Evolutionary conservation across 441 rosid species (phyloP).

Genomic region (Eruca vesicaria): DNA sequence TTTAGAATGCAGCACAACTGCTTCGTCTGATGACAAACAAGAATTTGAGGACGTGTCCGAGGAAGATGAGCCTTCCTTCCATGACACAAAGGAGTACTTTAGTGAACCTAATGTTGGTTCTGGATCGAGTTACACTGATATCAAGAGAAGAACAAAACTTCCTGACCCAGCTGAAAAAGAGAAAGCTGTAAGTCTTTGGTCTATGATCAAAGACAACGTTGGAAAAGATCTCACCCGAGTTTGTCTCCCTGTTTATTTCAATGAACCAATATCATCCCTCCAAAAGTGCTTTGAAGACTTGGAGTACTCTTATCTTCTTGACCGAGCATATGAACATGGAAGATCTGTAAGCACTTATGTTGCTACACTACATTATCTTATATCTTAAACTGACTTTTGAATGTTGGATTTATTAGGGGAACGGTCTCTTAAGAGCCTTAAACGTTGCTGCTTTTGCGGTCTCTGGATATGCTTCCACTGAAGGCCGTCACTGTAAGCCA

Average conservation of each 20-base stretch:
- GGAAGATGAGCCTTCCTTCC: constrained; percentile 71
- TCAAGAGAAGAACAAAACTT: constrained; percentile 72
- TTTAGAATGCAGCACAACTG: constrained; percentile 92
- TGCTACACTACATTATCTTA: not conserved
- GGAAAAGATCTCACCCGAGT: constrained; percentile 92
- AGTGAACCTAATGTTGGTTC: constrained; percentile 41
- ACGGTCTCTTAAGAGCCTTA: constrained; percentile 66
- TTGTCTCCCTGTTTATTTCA: constrained; percentile 90
- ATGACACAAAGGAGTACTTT: constrained; percentile 74
- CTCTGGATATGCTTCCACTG: constrained; percentile 96
- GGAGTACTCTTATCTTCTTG: constrained; percentile 48
- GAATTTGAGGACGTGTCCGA: constrained; percentile 50
- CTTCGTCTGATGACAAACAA: constrained; percentile 90
- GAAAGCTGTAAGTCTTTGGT: constrained; percentile 93
- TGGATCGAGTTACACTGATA: constrained; percentile 45
- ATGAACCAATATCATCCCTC: constrained; percentile 91
- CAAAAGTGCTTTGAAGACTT: constrained; percentile 89
- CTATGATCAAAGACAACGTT: constrained; percentile 52
- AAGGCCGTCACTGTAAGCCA: constrained; percentile 96
- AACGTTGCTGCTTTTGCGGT: constrained; percentile 96
- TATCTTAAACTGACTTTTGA: not conserved
- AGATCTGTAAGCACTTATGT: constrained; percentile 53
- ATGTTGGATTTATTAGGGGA: constrained; percentile 53
- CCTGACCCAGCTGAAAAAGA: constrained; percentile 89
- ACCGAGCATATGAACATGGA: constrained; percentile 71